Conservation (phyloP, 2,329 filamentous ascomycete species). For the Exophiala oligosperma region DNA sequence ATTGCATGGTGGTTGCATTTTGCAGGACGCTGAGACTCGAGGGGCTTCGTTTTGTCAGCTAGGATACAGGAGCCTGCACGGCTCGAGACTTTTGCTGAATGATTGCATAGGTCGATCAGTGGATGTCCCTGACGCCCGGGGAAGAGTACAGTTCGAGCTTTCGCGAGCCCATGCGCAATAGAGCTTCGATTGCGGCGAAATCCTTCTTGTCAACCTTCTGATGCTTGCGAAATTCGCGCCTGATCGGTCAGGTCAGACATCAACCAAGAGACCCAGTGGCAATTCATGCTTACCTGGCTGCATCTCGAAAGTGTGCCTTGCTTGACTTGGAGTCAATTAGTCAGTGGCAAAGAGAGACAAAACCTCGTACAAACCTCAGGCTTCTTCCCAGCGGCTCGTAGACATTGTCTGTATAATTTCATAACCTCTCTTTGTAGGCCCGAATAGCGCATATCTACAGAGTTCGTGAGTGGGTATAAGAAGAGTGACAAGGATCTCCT, state of each 20-base stretch:
- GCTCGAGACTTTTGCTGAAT: neutral
- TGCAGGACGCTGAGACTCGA: neutral
- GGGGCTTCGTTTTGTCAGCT: neutral
- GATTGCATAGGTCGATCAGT: constrained; percentile 28
- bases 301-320: constrained; percentile 40
- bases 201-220: constrained; percentile 75
- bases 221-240: constrained; percentile 75
- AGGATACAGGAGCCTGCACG: neutral
- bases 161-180: constrained; percentile 75
- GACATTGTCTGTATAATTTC: constrained; percentile 79
- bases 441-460: constrained; percentile 59
- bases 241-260: constrained; percentile 37
- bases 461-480: too few species aligned
- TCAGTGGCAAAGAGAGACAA: neutral
- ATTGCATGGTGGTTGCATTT: neutral
- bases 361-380: constrained; percentile 58
- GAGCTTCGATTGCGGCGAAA: constrained; percentile 80
- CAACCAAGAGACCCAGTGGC: constrained; percentile 15
- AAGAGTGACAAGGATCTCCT: too few species aligned
- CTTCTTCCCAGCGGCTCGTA: constrained; percentile 79
- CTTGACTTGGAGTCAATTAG: constrained; percentile 11
- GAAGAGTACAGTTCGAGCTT: constrained; percentile 82
- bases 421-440: constrained; percentile 91
- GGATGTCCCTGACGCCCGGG: constrained; percentile 75
- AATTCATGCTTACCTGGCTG: constrained; percentile 39